Evolutionary conservation across 1,284 basidiomycete species (phyloP).

Genomic region (Rhodofomes roseus): DNA sequence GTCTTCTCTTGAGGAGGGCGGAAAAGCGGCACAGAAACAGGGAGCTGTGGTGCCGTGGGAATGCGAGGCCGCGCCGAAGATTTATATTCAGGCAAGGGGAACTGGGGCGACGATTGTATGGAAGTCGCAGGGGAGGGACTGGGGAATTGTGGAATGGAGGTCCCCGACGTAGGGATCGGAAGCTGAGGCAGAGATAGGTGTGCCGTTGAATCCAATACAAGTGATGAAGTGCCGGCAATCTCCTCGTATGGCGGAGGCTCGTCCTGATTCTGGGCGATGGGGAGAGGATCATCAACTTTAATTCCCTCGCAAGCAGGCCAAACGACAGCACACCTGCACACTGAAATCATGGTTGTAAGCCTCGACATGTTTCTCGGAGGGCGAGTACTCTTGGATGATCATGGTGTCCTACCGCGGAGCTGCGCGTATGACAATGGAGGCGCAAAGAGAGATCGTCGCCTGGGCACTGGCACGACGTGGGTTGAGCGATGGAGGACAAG

Average conservation of each 20-base stretch:
- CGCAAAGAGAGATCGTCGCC: too few relatives aligned
- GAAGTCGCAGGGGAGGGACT: too few relatives aligned
- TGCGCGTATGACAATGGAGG: too few relatives aligned
- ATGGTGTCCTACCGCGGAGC: neutral
- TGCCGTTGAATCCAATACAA: neutral
- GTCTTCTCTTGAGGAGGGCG: constrained; percentile 11
- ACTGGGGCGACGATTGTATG: too few relatives aligned
- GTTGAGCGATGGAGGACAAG: too few relatives aligned
- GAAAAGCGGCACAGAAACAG: constrained; percentile 7
- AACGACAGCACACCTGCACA: neutral
- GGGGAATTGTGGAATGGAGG: too few relatives aligned
- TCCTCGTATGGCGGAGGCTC: constrained; percentile 4
- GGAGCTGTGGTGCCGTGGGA: neutral
- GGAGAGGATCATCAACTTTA: too few relatives aligned
- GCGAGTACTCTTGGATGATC: neutral
- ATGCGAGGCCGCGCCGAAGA: neutral
- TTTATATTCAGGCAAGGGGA: too few relatives aligned
- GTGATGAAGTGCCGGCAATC: neutral
- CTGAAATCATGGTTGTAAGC: neutral
- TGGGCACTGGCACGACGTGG: too few relatives aligned
- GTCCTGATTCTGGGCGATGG: neutral
- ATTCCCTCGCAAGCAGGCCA: too few relatives aligned
- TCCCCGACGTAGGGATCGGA: too few relatives aligned
- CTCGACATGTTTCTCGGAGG: neutral
- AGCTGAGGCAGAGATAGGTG: neutral